Conservation (phyloP, 805 yeast genomes). For the Metschnikowia borealis region DNA sequence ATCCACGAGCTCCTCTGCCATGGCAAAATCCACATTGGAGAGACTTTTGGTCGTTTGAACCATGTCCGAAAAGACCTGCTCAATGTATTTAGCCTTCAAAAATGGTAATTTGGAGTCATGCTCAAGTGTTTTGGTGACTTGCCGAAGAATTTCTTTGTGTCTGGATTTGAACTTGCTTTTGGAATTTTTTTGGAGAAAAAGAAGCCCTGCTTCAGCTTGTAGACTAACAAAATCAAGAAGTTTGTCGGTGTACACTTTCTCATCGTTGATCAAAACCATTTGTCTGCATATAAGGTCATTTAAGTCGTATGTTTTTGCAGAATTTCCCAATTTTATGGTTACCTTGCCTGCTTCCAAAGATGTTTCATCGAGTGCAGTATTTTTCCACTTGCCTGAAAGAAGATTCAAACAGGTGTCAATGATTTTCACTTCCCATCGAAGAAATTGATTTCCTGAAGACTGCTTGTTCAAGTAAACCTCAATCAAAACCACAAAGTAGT, state of each 20-base stretch:
- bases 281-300: conserved; percentile 11
- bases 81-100: conserved; percentile 34
- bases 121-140: conserved; percentile 20
- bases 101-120: conserved; percentile 23
- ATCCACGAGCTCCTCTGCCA: conserved; percentile 21
- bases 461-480: conserved; percentile 10
- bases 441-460: conserved; percentile 6
- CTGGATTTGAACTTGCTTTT: conserved; percentile 24
- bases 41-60: not conserved
- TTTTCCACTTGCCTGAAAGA: conserved; percentile 4
- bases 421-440: conserved; percentile 7
- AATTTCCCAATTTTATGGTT: not conserved
- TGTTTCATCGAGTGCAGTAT: not conserved
- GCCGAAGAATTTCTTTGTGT: conserved; percentile 30
- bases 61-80: conserved; percentile 21
- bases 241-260: conserved; percentile 26
- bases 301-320: conserved; percentile 6
- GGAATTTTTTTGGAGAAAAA: conserved; percentile 27
- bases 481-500: conserved; percentile 5
- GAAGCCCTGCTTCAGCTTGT: conserved; percentile 26
- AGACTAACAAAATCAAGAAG: conserved; percentile 31
- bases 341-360: not conserved
- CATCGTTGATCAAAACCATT: conserved; percentile 18
- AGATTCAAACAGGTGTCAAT: conserved; percentile 9
- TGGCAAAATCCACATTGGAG: not conserved